Base-by-base conservation (phyloP, 805 yeast genomes). In the Teunomyces kruisii region DNA sequence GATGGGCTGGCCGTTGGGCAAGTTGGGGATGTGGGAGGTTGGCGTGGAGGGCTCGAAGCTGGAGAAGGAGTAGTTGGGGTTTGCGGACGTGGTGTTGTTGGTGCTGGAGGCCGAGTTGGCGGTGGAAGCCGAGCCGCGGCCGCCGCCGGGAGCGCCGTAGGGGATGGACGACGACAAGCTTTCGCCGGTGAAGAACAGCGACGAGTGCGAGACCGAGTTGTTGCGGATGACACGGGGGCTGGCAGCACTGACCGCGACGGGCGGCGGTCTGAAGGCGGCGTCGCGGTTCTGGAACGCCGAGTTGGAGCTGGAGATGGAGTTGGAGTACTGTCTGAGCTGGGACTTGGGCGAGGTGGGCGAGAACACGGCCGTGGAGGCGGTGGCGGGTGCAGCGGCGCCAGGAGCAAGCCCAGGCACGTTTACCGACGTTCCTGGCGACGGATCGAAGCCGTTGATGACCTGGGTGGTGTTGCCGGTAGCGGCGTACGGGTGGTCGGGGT, bases 101-200 rank as follows among this genome's bases (percentile, higher is more conserved):
- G 49, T 32, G 36, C 29, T 41, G 30, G 49, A 27, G 31, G 36
- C 32, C 14, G 32, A 15, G 32, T 46, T 32, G 22, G 43, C 9
- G 33, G 39, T 73, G 45, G 71, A 69, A 40, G 63, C 65, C 12
- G 78, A 76, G 61, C 56, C 41, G 69, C 67, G n/a, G 49, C 55
- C 26, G 7, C 86, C 84, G 17, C 87, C 87, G 1, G 90, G 90
- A 1, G 82, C 88, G 6, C 84, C 74, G 61, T 84, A 84, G 1
- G 90, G 90, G 40, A 84, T 84, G 32, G 80, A 73, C 17, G 80
- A 70, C 4, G 86, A 78, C 52, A 84, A 68, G 47, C 72, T 67
- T 47, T 72, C 76, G 32, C 60, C 54, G 17, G 56, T 50, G 42
- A 65, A 57, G 41, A 62, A 55, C 46, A 70, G 71, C 15, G 73